These are phyloP conservation scores for Agapanthus africanus DNA, from an alignment of 106 monocot species.

Conservation along the genomic window DNA sequence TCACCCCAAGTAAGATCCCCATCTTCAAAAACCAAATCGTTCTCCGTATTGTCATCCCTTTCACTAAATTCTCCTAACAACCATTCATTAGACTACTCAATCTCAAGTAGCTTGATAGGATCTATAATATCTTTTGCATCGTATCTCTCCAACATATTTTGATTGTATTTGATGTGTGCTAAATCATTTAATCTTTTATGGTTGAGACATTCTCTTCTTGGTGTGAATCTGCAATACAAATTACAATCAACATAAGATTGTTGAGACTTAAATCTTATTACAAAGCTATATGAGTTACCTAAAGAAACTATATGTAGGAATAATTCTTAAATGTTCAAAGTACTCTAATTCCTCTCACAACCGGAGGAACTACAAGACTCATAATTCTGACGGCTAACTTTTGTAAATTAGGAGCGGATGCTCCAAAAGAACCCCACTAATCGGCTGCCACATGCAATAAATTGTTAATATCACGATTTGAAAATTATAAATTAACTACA, in stretches of 20 bases:
- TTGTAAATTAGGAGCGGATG: neutral
- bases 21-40: no score
- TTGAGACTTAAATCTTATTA: no score
- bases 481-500: neutral
- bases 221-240: slow-evolving; percentile 1
- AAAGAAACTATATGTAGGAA: no score
- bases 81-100: no score
- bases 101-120: no score
- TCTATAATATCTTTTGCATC: neutral
- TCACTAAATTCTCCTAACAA: no score
- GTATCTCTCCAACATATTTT: neutral
- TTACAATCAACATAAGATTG: neutral
- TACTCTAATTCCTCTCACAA: neutral
- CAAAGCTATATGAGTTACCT: no score
- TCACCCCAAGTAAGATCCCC: no score
- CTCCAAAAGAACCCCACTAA: neutral
- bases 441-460: neutral
- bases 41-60: no score
- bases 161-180: neutral
- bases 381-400: neutral
- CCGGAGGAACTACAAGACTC: neutral
- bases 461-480: neutral
- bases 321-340: neutral
- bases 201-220: neutral
- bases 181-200: slow-evolving; percentile 1